Evolutionary conservation across 306 rosid genomes (phyloP), one percentile per base, ranked within the genome.

Genomic region (Canavalia gladiata): DNA sequence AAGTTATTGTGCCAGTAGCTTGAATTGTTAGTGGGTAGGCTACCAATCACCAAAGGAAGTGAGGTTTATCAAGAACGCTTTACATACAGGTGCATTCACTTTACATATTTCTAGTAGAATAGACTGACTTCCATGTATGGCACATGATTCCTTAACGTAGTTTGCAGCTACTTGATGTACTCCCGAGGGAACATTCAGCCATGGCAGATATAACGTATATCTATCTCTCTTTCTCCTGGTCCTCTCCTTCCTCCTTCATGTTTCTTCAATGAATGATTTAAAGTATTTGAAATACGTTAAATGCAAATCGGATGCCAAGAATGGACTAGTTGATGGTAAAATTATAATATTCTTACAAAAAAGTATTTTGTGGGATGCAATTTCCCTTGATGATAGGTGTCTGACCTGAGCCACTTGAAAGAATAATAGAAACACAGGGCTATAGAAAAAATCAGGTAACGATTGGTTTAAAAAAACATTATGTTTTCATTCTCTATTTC

Each of bases 1-100:
- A 12, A 50, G 70, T 59, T 56, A 8, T 56, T 77, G 55, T 74
- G 71, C 88, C 37, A 67, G 81, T 34, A 63, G 68, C 10, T 59
- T 60, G 73, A 37, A 54, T 79, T 64, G 35, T 58, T 66, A 74
- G 63, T 34, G 66, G 66, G 28, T 57, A 58, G 18, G 72, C 45
- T 76, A 12, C 47, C 1, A 64, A 49, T 37, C 35, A 29, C 30
- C 11, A 72, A 30, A 25, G 56, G 39, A 68, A 64, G 43, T 76
- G 72, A 74, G 64, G 73, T 59, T 82, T 54, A 50, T 65, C 77
- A 64, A 35, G 29, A 34, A 64, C 69, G 3, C 9, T 35, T 12
- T 12, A 18, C 60, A 18, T 55, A 25, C 0, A 34, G 63, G 52
- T 70, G 66, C 35, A 18, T 12, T 37, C 54, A 1, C 72, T 50